These are phyloP conservation scores for Erodium moschatum DNA, from an alignment of 441 rosid genomes.

Conservation along the genomic window DNA sequence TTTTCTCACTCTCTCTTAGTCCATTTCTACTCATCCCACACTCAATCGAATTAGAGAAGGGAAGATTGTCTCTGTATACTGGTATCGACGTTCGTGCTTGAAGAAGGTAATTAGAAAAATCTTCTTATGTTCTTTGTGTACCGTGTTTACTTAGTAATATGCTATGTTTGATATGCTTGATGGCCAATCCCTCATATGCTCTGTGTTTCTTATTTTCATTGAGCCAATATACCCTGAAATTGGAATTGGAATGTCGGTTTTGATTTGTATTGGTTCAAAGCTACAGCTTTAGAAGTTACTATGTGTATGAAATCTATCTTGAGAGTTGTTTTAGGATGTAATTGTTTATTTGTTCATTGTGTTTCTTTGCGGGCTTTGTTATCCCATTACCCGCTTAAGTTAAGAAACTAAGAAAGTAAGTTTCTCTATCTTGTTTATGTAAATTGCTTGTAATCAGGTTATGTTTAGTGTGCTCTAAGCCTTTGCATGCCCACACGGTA, in stretches of 20 bases:
- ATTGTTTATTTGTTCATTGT: conserved; percentile 5
- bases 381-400: conserved; percentile 57
- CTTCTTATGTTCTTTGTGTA: too few relatives aligned
- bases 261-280: background rate
- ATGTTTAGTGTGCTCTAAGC: background rate
- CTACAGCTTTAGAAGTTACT: background rate
- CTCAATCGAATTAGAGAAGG: too few relatives aligned
- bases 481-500: background rate
- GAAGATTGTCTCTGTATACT: too few relatives aligned
- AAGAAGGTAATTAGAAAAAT: too few relatives aligned
- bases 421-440: conserved; percentile 8
- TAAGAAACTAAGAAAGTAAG: conserved; percentile 56
- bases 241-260: background rate
- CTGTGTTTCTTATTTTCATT: background rate
- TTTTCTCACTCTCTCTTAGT: too few relatives aligned
- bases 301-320: background rate
- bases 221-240: background rate
- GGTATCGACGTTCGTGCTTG: too few relatives aligned
- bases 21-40: too few relatives aligned
- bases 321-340: background rate
- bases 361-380: conserved; percentile 50
- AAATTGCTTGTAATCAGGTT: background rate
- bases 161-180: too few relatives aligned
- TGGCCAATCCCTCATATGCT: too few relatives aligned
- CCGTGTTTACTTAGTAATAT: too few relatives aligned